Evolutionary conservation across 345 rosid genomes (phyloP).

Genomic region (Eucalyptus erythrocorys): DNA sequence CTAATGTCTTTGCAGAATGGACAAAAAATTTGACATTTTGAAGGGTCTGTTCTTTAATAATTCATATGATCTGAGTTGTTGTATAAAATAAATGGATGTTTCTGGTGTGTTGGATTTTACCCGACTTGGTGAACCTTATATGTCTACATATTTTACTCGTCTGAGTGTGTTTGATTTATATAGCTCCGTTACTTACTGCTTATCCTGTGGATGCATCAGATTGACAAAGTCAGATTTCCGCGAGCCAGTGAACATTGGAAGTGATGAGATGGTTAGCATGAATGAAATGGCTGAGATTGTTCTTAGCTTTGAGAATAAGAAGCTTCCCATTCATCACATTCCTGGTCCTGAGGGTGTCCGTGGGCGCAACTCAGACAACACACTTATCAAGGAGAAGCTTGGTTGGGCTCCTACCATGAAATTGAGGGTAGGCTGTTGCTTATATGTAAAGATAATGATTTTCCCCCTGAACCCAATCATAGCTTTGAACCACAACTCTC

Average conservation of each 20-base stretch:
- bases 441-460: not conserved
- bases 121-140: not conserved
- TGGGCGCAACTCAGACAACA: slow-evolving; percentile 97
- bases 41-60: not conserved
- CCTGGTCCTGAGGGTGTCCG: slow-evolving; percentile 99
- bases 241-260: slow-evolving; percentile 97
- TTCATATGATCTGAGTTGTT: not conserved
- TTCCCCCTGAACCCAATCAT: not conserved
- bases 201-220: slow-evolving; percentile 8
- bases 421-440: slow-evolving; percentile 51
- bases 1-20: not conserved
- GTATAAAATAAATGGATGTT: not conserved
- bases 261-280: slow-evolving; percentile 99
- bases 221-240: slow-evolving; percentile 96
- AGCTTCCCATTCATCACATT: slow-evolving; percentile 84
- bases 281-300: slow-evolving; percentile 98
- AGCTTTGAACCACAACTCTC: not conserved
- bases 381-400: slow-evolving; percentile 90
- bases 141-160: not conserved
- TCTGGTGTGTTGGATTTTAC: not conserved
- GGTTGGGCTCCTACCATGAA: slow-evolving; percentile 99
- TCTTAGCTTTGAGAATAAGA: slow-evolving; percentile 81
- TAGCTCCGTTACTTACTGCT: not conserved
- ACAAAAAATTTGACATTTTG: not conserved
- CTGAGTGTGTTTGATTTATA: not conserved